phyloP scores from a whole-genome alignment of 352 stramenopile genomes.

The Globisporangium spiculum region DNA sequence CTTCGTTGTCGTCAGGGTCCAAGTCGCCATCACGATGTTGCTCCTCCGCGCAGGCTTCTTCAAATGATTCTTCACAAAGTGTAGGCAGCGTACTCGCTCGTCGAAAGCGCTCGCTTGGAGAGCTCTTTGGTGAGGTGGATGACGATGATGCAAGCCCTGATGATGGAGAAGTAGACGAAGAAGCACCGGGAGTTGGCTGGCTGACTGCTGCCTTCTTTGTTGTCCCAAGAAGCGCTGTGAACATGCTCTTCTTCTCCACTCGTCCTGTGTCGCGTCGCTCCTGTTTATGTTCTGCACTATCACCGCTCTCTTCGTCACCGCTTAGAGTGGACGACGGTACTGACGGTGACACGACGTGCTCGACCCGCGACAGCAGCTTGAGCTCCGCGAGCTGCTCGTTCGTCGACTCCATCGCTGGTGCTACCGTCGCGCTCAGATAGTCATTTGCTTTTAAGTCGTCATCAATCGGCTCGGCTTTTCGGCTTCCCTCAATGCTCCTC shows the following conservation, averaged over 20 bases:
- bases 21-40: background rate
- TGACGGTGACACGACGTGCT: conserved; percentile 17
- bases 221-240: conserved; percentile 9
- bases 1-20: background rate
- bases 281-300: background rate
- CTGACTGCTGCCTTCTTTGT: background rate
- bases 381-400: conserved; percentile 46
- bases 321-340: background rate
- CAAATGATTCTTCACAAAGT: conserved; percentile 9
- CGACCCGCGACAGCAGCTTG: conserved; percentile 35
- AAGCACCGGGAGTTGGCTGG: no score
- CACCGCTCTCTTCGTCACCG: background rate
- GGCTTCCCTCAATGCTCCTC: conserved; percentile 6
- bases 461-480: background rate
- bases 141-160: background rate
- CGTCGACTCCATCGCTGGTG: background rate
- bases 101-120: conserved; percentile 7
- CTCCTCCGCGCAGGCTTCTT: background rate
- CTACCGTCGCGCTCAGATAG: background rate
- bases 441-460: background rate
- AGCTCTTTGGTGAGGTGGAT: background rate
- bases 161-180: background rate
- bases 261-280: background rate
- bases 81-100: conserved; percentile 9
- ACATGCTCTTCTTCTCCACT: conserved; percentile 14